phyloP scores from a whole-genome alignment of 2,329 filamentous ascomycete species.

The Aspergillus amoenus region DNA sequence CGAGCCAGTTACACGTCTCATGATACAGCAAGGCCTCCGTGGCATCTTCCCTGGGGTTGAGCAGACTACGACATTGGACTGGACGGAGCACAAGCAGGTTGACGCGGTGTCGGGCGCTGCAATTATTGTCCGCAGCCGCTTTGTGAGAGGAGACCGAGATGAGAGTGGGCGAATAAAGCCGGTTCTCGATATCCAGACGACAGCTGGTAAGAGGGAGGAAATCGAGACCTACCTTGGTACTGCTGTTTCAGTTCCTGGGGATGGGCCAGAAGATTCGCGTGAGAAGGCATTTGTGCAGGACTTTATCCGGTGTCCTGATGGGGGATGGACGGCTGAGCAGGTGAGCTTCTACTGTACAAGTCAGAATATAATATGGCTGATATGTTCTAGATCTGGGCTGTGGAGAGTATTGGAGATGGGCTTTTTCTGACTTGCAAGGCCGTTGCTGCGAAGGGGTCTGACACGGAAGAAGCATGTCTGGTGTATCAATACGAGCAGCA shows the following conservation, averaged over 20 bases:
- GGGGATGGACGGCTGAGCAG: constrained; percentile 1
- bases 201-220: neutral
- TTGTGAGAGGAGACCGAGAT: neutral
- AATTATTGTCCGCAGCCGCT: neutral
- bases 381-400: neutral
- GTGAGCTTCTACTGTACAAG: neutral
- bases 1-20: neutral
- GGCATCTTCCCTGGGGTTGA: constrained; percentile 1
- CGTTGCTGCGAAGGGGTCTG: constrained; percentile 2
- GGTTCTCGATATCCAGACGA: neutral
- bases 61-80: neutral
- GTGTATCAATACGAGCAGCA: neutral
- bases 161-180: neutral
- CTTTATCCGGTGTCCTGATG: neutral
- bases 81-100: neutral
- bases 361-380: neutral
- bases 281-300: constrained; percentile 3
- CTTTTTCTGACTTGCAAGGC: neutral
- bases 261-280: neutral
- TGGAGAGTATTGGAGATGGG: neutral
- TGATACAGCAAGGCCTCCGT: constrained; percentile 5
- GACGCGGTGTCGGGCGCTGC: neutral
- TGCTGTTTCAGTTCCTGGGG: neutral
- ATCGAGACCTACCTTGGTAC: neutral
- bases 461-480: neutral